phyloP scores from a whole-genome alignment of 2,329 filamentous ascomycete species.

The Talaromyces sp. region DNA sequence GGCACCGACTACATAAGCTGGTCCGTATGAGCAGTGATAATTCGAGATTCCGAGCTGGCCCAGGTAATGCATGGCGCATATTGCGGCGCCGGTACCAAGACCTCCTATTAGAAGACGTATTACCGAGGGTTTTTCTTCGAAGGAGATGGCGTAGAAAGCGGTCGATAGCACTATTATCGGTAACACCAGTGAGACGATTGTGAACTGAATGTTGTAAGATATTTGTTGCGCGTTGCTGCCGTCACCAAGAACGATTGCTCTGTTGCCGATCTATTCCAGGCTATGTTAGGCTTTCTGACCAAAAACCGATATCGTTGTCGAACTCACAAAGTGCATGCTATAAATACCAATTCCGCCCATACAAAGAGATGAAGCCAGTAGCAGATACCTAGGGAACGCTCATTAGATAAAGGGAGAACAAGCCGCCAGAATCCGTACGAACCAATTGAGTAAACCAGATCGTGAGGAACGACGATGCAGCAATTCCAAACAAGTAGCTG shows the following conservation, averaged over 20 bases:
- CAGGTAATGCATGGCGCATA: constrained; percentile 83
- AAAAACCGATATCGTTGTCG: too few relatives aligned
- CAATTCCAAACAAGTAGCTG: constrained; percentile 73
- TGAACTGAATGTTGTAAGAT: constrained; percentile 66
- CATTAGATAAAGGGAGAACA: background rate
- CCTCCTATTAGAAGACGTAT: constrained; percentile 60
- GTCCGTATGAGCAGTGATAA: constrained; percentile 61
- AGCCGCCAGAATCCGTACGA: constrained; percentile 24
- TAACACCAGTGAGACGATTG: constrained; percentile 71
- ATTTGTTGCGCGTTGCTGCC: constrained; percentile 63
- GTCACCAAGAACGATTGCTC: constrained; percentile 63
- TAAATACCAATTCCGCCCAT: constrained; percentile 72
- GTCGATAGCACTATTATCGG: constrained; percentile 68
- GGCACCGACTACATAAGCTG: constrained; percentile 60
- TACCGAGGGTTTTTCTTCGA: constrained; percentile 53
- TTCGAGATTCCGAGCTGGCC: constrained; percentile 79
- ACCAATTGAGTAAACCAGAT: constrained; percentile 66
- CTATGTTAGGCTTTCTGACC: background rate
- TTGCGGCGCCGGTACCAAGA: constrained; percentile 64
- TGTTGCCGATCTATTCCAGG: constrained; percentile 1
- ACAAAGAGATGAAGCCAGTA: constrained; percentile 59
- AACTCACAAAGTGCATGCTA: constrained; percentile 82
- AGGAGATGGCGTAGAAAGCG: constrained; percentile 66
- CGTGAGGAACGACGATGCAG: constrained; percentile 69
- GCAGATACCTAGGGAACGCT: constrained; percentile 49